A percentile compares a stretch with the other conserved stretches of the same genome.
Conservation (phyloP, 2,329 filamentous ascomycete species). For the Pyrenophora teres region DNA sequence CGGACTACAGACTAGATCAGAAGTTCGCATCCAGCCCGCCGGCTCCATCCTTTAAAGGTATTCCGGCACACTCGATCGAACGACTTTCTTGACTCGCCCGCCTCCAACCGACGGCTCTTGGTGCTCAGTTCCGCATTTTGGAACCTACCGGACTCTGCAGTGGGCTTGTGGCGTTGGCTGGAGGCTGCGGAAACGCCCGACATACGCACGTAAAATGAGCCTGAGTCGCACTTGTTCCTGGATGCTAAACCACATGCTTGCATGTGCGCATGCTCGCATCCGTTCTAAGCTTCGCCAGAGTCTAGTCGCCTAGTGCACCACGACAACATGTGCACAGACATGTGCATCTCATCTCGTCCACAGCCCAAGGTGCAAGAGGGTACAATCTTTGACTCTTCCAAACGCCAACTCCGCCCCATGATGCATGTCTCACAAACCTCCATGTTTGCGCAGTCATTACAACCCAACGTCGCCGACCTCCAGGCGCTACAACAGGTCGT, state of each 20-base stretch:
- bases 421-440: conserved; percentile 4
- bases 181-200: conserved; percentile 7
- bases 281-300: conserved; percentile 4
- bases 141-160: conserved; percentile 1
- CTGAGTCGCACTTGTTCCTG: conserved; percentile 13
- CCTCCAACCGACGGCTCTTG: not conserved
- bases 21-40: not conserved
- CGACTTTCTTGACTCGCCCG: conserved; percentile 11
- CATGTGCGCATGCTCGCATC: conserved; percentile 1
- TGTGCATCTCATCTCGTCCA: conserved; percentile 11
- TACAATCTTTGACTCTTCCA: conserved; percentile 3
- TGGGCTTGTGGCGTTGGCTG: conserved; percentile 1
- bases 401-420: conserved; percentile 11
- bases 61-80: conserved; percentile 2
- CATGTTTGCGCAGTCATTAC: conserved; percentile 5
- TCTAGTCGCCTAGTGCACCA: conserved; percentile 1
- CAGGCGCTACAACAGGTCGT: conserved; percentile 18
- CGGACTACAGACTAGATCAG: not conserved
- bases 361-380: conserved; percentile 11
- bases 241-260: conserved; percentile 5
- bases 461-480: conserved; percentile 8
- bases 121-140: conserved; percentile 4
- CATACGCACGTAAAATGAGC: not conserved
- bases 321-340: conserved; percentile 9
- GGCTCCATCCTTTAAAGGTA: not conserved